A percentile compares a stretch with the other conserved stretches of the same genome.
Evolutionary conservation across 106 monocot genomes (phyloP).

Genomic region (Posidonia australis): DNA sequence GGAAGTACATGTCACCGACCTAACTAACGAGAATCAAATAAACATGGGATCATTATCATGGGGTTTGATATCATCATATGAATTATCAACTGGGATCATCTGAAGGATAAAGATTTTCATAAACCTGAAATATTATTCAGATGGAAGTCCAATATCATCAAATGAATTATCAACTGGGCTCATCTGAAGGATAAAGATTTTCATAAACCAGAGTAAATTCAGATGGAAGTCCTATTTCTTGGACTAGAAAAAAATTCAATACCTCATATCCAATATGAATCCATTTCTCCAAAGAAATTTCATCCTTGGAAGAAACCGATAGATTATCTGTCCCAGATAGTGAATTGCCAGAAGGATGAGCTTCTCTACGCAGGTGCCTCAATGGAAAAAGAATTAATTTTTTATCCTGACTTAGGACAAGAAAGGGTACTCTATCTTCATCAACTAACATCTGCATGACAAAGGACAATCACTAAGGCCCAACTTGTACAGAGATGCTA

Average conservation of each 20-base stretch:
- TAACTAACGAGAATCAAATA: background rate
- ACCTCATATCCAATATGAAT: background rate
- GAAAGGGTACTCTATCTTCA: background rate
- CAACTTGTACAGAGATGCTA: constrained; percentile 1
- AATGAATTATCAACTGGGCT: background rate
- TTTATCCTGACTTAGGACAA: background rate
- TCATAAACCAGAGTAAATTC: background rate
- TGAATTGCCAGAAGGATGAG: background rate
- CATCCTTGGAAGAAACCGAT: background rate
- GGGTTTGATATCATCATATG: too few species aligned
- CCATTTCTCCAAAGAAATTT: background rate
- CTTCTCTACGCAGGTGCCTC: background rate
- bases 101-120: background rate
- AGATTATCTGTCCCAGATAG: background rate
- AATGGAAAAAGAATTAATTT: background rate
- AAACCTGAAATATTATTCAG: background rate
- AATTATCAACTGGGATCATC: background rate
- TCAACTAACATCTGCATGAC: background rate
- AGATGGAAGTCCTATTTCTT: background rate
- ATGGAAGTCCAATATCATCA: background rate
- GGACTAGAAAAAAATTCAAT: background rate
- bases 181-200: background rate
- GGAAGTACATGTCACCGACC: background rate
- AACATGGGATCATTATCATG: too few species aligned
- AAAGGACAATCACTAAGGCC: constrained; percentile 11